Evolutionary conservation across 169 alveolate species (phyloP), one percentile per base, ranked within the genome.

Genomic region (Plasmodium ovale): DNA sequence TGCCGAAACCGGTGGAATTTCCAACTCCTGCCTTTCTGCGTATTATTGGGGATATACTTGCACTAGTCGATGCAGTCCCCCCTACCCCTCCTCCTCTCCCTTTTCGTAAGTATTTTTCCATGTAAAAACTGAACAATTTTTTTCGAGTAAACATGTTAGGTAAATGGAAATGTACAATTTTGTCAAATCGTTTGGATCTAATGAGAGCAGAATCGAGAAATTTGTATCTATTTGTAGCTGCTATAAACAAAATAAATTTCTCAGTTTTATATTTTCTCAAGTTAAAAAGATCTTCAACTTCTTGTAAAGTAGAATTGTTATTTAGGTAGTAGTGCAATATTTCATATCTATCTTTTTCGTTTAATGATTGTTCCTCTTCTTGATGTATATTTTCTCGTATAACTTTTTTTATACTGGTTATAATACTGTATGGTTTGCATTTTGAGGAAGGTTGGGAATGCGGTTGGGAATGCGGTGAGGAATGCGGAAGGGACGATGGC

Each of bases 141-240:
- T 19, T 39, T 4, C 91, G 84, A 12, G 91, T 84, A 62, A 25
- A 42, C 19, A 67, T 3, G n/a, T 84, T 84, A 0, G 91, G 91
- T 1, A 65, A 10, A 2, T 67, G 58, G 42, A 84, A 84, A 44
- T 68, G 73, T 0, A 84, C 56, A 21, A 84, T 62, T 44, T 84
- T 84, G 9, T 84, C 91, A 60, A 84, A 84, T 14, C 91, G 14
- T 35, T 84, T 84, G 27, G 91, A 68, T 53, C 91, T 21, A 1
- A 67, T 59, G 9, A 84, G 35, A 7, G 87, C 91, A 2, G 91
- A 58, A 60, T 84, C 91, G 5, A 84, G 58, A 25, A 25, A 7
- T 44, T 39, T 33, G 39, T 84, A 84, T 29, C 91, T 69, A 25
- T 84, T 84, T 1, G 91, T 84, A 9, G 91, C 91, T 27, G 69